Conservation (phyloP, 441 rosid species). For the Corymbia citriodora region DNA sequence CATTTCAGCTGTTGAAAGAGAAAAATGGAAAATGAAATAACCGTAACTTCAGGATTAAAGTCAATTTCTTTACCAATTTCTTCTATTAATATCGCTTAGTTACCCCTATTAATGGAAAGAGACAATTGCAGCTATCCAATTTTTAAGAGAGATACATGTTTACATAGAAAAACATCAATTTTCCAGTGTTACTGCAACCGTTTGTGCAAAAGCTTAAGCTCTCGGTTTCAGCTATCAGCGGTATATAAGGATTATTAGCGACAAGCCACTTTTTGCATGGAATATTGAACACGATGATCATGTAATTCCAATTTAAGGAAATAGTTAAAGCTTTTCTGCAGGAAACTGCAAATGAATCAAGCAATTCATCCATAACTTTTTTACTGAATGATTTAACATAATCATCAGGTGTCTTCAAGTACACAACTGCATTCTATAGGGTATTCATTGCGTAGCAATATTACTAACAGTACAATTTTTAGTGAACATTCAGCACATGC, state of each 20-base stretch:
- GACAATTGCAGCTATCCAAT: not conserved
- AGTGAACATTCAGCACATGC: not conserved
- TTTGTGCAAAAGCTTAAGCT: not conserved
- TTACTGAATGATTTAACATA: not conserved
- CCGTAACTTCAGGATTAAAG: not conserved
- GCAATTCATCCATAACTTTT: not conserved
- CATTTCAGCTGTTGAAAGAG: constrained; percentile 18
- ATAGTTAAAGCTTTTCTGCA: not conserved
- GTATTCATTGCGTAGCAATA: not conserved
- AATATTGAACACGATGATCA: too few species aligned
- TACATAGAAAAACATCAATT: not conserved
- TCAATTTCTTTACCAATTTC: not conserved
- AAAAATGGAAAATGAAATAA: not conserved
- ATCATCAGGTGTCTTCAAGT: not conserved
- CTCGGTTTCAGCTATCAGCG: too few species aligned
- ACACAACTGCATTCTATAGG: not conserved
- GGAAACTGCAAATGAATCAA: not conserved
- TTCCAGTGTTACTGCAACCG: not conserved
- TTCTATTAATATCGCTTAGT: not conserved
- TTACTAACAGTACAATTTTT: not conserved
- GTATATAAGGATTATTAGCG: too few species aligned
- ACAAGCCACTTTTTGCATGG: too few species aligned
- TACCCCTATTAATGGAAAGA: not conserved
- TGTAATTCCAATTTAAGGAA: not conserved
- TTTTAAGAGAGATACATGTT: not conserved